phyloP scores from a whole-genome alignment of 192 early-diverging fungal species.

The Entophlyctis helioformis region DNA sequence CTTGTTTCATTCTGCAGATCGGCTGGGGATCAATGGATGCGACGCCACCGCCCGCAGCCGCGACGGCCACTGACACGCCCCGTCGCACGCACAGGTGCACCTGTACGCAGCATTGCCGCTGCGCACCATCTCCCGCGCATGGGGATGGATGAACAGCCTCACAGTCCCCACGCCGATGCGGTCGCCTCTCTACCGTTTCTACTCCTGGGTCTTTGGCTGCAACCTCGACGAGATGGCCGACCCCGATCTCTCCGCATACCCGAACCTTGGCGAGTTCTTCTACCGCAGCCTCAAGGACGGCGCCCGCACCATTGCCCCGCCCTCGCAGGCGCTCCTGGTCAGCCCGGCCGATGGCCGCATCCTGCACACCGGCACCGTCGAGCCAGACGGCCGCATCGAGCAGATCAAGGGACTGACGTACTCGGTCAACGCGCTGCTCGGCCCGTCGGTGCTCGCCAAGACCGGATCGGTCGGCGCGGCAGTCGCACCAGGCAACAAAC shows the following conservation, averaged over 20 bases:
- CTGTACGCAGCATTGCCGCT: constrained; percentile 79
- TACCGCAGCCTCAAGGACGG: constrained; percentile 77
- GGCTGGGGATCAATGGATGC: too few relatives aligned
- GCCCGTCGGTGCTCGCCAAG: constrained; percentile 7
- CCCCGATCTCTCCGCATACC: constrained; percentile 62
- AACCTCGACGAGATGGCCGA: constrained; percentile 90
- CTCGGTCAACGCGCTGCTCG: constrained; percentile 76
- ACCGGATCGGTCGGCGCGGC: not conserved
- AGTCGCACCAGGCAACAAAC: constrained; percentile 46
- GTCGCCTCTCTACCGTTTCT: constrained; percentile 58
- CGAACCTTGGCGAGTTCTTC: constrained; percentile 84
- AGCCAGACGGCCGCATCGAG: constrained; percentile 62
- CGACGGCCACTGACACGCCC: too few relatives aligned
- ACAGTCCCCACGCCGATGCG: constrained; percentile 73
- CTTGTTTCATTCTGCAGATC: too few relatives aligned
- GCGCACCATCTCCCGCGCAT: constrained; percentile 76
- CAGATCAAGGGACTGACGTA: constrained; percentile 94
- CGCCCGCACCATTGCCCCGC: constrained; percentile 57
- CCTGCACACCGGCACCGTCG: constrained; percentile 77
- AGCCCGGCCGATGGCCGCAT: constrained; percentile 87
- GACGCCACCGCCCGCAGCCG: too few relatives aligned
- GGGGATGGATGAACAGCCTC: constrained; percentile 79
- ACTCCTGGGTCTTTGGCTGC: constrained; percentile 79
- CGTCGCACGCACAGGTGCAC: constrained; percentile 63
- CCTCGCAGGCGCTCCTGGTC: constrained; percentile 23